Conservation (phyloP, 2,329 filamentous ascomycete species). For the Orbilia quercus region DNA sequence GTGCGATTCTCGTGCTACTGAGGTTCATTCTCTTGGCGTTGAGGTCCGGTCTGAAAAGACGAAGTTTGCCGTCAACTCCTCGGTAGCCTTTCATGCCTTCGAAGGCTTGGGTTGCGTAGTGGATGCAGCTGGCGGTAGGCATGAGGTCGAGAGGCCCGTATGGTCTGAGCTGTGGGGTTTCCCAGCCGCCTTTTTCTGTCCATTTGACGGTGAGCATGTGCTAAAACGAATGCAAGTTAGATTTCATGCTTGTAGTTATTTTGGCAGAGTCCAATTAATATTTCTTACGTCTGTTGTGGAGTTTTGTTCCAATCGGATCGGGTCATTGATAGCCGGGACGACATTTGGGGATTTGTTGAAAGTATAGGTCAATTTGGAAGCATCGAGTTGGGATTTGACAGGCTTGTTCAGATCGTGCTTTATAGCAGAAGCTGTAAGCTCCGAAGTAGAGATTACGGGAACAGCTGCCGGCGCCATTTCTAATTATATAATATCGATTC, state of each 20-base stretch:
- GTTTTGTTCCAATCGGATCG: constrained; percentile 58
- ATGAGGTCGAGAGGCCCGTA: constrained; percentile 82
- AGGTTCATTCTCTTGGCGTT: constrained; percentile 75
- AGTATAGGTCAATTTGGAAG: constrained; percentile 71
- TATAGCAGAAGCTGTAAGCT: constrained; percentile 37
- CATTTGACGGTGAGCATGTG: constrained; percentile 86
- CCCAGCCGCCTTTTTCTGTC: constrained; percentile 76
- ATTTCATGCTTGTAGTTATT: not conserved
- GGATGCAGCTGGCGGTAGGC: constrained; percentile 82
- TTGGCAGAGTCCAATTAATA: not conserved
- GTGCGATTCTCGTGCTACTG: constrained; percentile 74
- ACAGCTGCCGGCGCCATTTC: constrained; percentile 55
- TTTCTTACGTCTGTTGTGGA: constrained; percentile 47
- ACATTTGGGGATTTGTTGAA: constrained; percentile 67
- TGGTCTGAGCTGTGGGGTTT: constrained; percentile 76
- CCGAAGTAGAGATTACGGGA: constrained; percentile 34
- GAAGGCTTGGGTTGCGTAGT: constrained; percentile 93
- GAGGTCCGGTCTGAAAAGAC: constrained; percentile 79
- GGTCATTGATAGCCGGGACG: constrained; percentile 67
- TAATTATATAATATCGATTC: constrained; percentile 9
- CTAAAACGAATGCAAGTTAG: constrained; percentile 68
- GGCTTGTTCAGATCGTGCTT: constrained; percentile 28
- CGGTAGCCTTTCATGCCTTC: constrained; percentile 83
- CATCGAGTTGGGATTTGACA: constrained; percentile 62
- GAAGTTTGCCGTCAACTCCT: constrained; percentile 75